Conservation (phyloP, 768 basidiomycete genomes). For the Pisolithus tinctorius region DNA sequence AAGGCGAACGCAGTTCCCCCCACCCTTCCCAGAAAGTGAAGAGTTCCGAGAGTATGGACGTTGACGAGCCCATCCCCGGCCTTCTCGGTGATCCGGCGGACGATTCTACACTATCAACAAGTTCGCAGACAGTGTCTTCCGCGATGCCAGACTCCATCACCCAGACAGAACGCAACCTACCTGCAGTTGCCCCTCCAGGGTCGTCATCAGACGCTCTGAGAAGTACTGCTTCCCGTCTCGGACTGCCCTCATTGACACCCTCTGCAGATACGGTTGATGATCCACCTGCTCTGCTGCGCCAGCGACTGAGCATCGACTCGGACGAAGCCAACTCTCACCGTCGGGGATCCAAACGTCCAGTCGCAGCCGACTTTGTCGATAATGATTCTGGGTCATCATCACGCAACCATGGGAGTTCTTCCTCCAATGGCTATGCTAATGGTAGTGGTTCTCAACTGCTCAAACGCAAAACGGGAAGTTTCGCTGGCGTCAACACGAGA, state of each 20-base stretch:
- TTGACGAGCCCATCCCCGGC: slow-evolving; percentile 33
- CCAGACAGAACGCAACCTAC: slow-evolving; percentile 6
- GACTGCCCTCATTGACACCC: slow-evolving; percentile 3
- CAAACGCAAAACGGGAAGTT: slow-evolving; percentile 43
- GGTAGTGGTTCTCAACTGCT: slow-evolving; percentile 26
- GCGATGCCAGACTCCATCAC: background rate
- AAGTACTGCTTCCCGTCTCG: slow-evolving; percentile 6
- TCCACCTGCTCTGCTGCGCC: slow-evolving; percentile 27
- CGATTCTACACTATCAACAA: slow-evolving; percentile 9
- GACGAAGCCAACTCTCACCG: slow-evolving; percentile 29
- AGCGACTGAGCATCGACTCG: slow-evolving; percentile 10
- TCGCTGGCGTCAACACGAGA: slow-evolving; percentile 56
- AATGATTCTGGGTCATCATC: slow-evolving; percentile 40
- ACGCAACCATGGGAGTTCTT: slow-evolving; percentile 7
- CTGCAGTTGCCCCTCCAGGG: slow-evolving; percentile 3
- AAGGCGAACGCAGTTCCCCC: slow-evolving; percentile 7
- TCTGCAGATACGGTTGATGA: slow-evolving; percentile 11
- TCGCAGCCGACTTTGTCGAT: slow-evolving; percentile 81
- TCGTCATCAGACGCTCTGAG: slow-evolving; percentile 1
- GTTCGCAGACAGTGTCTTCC: slow-evolving; percentile 5
- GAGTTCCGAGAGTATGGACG: slow-evolving; percentile 38
- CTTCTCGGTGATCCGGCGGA: slow-evolving; percentile 18
- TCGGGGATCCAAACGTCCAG: slow-evolving; percentile 61
- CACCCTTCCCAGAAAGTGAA: slow-evolving; percentile 6
- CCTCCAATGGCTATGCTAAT: slow-evolving; percentile 21